Evolutionary conservation across 2,329 filamentous ascomycete species (phyloP), one percentile per base, ranked within the genome.

Genomic region (Cladophialophora carrionii): DNA sequence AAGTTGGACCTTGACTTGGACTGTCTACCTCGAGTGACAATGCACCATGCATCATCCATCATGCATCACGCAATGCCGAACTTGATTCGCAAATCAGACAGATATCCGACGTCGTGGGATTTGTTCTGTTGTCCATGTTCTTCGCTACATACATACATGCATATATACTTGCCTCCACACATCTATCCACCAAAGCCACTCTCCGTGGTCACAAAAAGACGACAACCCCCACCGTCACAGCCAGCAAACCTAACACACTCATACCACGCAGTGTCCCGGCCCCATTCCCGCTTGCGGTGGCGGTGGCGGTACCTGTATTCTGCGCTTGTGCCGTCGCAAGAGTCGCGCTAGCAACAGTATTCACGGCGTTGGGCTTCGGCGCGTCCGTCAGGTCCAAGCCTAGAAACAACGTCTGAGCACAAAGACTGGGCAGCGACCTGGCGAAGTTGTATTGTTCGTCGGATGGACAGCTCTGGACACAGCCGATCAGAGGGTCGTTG

Each of bases 391-490:
- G 12, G 20, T 67, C 54, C 24, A 68, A n/a, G 22, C 57, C 57
- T 7, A 61, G 66, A 43, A 68, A 68, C 5, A 68, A 32, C 1
- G 51, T 43, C 56, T 55, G 41, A 2, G 51, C 54, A 54, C 66
- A 68, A 3, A 68, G 60, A 9, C 46, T 57, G 17, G 66, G 66
- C n/a, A 68, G 57, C 8, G 34, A 34, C 1, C 57, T 24, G 4
- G 66, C 66, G 22, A 58, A 68, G 10, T 32, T 46, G 32, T 60
- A 24, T 31, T 66, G 63, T 22, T 68, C 26, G 20, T 63, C 63
- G 31, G 12, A 8, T 1, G 66, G 63, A 41, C 66, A 68, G 51
- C 29, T 12, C 17, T 61, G 41, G 48, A 68, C 37, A 46, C 66
- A 68, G 31, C 3, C n/a, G 63, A 66, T 64, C 22, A 62, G 29